Percentiles rank a stretch among this genome's conserved stretches.
Conservation (phyloP, 2,329 filamentous ascomycete genomes). For the Seiridium unicorne region DNA sequence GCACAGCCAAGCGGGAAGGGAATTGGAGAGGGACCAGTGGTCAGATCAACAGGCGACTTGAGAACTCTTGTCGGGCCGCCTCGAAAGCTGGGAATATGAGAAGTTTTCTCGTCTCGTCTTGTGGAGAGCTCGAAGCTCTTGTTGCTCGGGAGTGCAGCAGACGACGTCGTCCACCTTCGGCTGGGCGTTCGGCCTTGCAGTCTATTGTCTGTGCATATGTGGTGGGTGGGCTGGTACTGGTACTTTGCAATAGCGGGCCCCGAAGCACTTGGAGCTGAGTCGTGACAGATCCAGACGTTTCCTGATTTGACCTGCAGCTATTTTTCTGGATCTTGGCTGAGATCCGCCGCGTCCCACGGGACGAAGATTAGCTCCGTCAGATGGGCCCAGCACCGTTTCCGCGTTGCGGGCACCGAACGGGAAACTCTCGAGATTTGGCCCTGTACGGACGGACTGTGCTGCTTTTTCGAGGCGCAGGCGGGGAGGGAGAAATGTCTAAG, state of each 20-base stretch:
- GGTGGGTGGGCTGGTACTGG: not conserved
- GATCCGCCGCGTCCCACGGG: not conserved
- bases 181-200: conserved; percentile 1
- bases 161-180: not conserved
- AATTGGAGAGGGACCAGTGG: not conserved
- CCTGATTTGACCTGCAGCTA: not conserved
- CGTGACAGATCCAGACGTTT: not conserved
- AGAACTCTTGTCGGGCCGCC: conserved; percentile 1
- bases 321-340: not conserved
- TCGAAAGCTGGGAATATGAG: not conserved
- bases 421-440: not conserved
- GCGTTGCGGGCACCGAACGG: not conserved
- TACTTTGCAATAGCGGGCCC: not conserved
- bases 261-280: not conserved
- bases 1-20: not conserved
- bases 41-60: conserved; percentile 4
- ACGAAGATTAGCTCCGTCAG: not conserved
- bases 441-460: not conserved
- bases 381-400: not conserved
- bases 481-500: no score
- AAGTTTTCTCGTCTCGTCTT: not conserved
- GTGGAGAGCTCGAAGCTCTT: not conserved
- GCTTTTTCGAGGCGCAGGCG: no score
- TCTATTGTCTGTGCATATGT: conserved; percentile 5
- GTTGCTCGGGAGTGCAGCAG: conserved; percentile 1